phyloP scores from a whole-genome alignment of 768 basidiomycete genomes.

The Boletus vinaceobasis region DNA sequence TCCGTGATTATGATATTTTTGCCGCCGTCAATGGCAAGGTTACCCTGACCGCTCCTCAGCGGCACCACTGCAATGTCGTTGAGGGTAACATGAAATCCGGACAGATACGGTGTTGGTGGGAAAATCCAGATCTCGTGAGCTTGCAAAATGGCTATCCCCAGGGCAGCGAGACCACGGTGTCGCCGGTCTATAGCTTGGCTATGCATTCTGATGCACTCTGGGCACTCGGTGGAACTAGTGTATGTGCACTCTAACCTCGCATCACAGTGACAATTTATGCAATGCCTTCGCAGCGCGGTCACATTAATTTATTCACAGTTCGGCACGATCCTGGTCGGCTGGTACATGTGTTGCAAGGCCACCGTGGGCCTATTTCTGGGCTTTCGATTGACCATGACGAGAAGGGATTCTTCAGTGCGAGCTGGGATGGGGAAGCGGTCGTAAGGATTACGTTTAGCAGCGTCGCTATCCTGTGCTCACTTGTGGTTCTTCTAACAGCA shows the following conservation, averaged over 20 bases:
- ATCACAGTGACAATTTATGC: constrained; percentile 17
- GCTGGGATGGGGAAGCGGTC: constrained; percentile 89
- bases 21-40: constrained; percentile 82
- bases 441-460: constrained; percentile 44
- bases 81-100: constrained; percentile 91
- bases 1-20: constrained; percentile 91
- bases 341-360: constrained; percentile 61
- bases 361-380: constrained; percentile 82
- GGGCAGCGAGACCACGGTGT: constrained; percentile 50
- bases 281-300: constrained; percentile 59
- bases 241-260: constrained; percentile 37
- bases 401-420: constrained; percentile 82
- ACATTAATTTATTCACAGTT: constrained; percentile 89
- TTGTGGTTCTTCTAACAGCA: constrained; percentile 50
- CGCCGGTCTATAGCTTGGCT: constrained; percentile 85
- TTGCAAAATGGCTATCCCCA: constrained; percentile 25
- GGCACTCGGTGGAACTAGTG: constrained; percentile 84
- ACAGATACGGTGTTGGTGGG: constrained; percentile 89
- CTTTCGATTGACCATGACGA: constrained; percentile 78
- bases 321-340: constrained; percentile 87
- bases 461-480: constrained; percentile 1
- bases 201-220: constrained; percentile 94
- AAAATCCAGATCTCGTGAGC: constrained; percentile 46
- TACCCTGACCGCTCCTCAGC: constrained; percentile 83
- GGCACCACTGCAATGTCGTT: constrained; percentile 85